Percentiles rank a stretch among this genome's conserved stretches.
These are phyloP conservation scores for Metschnikowia cubensis DNA, from an alignment of 805 yeast genomes.

Conservation along the genomic window DNA sequence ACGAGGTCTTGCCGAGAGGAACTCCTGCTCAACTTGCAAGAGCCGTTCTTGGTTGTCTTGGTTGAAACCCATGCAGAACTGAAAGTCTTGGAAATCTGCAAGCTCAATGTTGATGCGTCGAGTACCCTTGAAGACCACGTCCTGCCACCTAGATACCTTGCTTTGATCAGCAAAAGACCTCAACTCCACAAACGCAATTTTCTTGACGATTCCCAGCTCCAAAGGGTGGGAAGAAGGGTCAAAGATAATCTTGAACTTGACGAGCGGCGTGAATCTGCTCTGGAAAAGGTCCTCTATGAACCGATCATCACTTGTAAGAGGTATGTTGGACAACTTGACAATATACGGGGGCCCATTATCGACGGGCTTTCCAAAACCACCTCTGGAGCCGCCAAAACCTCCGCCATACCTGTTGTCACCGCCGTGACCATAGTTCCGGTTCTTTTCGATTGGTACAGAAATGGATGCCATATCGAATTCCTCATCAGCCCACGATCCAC, in stretches of 20 bases:
- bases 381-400: slow-evolving; percentile 8
- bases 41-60: slow-evolving; percentile 32
- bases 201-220: slow-evolving; percentile 38
- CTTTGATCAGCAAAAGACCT: slow-evolving; percentile 47
- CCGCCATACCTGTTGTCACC: slow-evolving; percentile 9
- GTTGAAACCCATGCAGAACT: slow-evolving; percentile 37
- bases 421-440: slow-evolving; percentile 24
- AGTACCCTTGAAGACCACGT: slow-evolving; percentile 45
- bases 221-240: slow-evolving; percentile 41
- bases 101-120: slow-evolving; percentile 36
- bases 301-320: slow-evolving; percentile 48
- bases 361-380: slow-evolving; percentile 6
- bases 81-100: slow-evolving; percentile 41
- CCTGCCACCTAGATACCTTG: slow-evolving; percentile 61
- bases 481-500: slow-evolving; percentile 48
- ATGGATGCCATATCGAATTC: slow-evolving; percentile 44
- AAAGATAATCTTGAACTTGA: slow-evolving; percentile 59
- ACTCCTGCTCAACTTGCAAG: slow-evolving; percentile 29
- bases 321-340: slow-evolving; percentile 58
- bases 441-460: slow-evolving; percentile 40
- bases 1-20: slow-evolving; percentile 19
- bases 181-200: slow-evolving; percentile 63
- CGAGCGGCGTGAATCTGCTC: slow-evolving; percentile 55
- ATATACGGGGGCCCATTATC: slow-evolving; percentile 56
- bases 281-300: slow-evolving; percentile 57